Conservation (phyloP, 352 stramenopile species). For the Poterioochromonas sp. region DNA sequence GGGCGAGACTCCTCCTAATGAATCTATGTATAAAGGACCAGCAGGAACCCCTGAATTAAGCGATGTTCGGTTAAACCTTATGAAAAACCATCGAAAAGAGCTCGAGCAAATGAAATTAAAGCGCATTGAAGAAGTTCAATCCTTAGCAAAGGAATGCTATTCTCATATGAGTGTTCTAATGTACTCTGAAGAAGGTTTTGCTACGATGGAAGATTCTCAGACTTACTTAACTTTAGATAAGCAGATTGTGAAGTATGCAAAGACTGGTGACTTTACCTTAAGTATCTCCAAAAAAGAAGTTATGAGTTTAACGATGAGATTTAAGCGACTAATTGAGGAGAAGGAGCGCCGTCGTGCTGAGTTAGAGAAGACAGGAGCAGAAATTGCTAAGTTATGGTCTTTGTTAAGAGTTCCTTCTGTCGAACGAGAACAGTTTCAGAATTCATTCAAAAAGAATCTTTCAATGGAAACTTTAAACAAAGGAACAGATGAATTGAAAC, state of each 20-base stretch:
- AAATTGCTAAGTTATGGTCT: constrained; percentile 25
- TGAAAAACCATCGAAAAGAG: background rate
- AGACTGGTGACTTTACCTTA: background rate
- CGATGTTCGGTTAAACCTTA: constrained; percentile 13
- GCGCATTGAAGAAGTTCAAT: background rate
- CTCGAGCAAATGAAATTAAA: background rate
- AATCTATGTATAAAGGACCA: background rate
- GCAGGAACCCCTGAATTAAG: background rate
- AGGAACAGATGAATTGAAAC: background rate
- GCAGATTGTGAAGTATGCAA: background rate
- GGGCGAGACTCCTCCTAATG: background rate
- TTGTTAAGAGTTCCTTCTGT: background rate
- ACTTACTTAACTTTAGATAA: background rate
- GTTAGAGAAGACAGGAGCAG: background rate
- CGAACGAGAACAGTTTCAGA: constrained; percentile 10
- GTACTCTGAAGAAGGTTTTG: background rate
- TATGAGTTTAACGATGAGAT: background rate
- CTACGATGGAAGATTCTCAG: background rate
- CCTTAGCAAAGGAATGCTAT: background rate
- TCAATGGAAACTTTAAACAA: constrained; percentile 21
- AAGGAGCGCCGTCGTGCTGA: background rate
- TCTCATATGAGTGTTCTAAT: background rate
- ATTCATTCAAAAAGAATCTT: constrained; percentile 24
- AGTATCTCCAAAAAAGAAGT: background rate
- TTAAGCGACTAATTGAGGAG: background rate